These are phyloP conservation scores for Hypsizygus marmoreus DNA, from an alignment of 768 basidiomycete genomes.

Conservation along the genomic window DNA sequence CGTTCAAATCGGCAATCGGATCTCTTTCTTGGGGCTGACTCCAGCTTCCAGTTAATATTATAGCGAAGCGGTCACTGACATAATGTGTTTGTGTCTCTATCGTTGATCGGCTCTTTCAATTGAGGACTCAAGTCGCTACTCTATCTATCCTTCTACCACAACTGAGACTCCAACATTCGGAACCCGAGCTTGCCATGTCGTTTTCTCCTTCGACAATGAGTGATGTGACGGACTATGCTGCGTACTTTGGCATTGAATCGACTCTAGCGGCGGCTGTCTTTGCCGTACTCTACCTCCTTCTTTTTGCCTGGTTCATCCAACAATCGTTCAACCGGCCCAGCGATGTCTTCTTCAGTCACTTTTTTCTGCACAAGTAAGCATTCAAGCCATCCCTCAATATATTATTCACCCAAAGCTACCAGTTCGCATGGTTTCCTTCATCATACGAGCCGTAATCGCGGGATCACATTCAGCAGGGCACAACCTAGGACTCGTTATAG, in stretches of 20 bases:
- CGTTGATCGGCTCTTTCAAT: no score
- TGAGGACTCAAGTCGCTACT: no score
- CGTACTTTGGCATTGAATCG: conserved; percentile 18
- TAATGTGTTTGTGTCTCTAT: no score
- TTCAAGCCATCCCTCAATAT: neutral
- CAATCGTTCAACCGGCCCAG: conserved; percentile 21
- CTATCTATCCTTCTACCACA: no score
- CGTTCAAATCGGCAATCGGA: no score
- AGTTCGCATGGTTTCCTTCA: conserved; percentile 32
- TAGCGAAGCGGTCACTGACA: no score
- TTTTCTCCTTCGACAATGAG: no score
- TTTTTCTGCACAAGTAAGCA: conserved; percentile 30
- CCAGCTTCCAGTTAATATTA: no score
- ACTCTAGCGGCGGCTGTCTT: conserved; percentile 26
- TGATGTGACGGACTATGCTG: no score
- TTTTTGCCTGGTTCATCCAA: conserved; percentile 22
- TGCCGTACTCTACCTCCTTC: conserved; percentile 25
- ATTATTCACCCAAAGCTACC: neutral
- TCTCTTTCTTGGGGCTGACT: no score
- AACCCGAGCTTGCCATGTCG: no score
- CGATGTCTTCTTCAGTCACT: conserved; percentile 24
- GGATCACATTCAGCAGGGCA: conserved; percentile 23
- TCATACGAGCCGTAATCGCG: conserved; percentile 27
- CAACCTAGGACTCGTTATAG: conserved; percentile 27
- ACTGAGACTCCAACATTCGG: no score